Percentiles rank a stretch among this genome's conserved stretches.
phyloP scores from a whole-genome alignment of 768 basidiomycete genomes.

The Termitomyces heimii region DNA sequence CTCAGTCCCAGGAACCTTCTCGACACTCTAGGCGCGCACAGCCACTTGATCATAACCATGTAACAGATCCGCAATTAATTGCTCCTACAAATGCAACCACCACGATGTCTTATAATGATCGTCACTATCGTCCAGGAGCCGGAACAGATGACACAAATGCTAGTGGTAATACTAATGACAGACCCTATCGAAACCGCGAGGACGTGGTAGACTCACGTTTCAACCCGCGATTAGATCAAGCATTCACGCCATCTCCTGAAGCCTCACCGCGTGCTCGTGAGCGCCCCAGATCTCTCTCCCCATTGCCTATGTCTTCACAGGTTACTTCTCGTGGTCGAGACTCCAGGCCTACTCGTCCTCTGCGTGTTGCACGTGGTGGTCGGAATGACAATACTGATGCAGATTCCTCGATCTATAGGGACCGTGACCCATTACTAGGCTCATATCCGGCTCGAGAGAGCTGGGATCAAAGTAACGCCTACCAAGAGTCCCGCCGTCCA shows the following conservation, averaged over 20 bases:
- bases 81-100: conserved; percentile 9
- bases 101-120: conserved; percentile 50
- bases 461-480: conserved; percentile 18
- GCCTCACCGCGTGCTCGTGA: conserved; percentile 23
- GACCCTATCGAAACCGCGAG: conserved; percentile 15
- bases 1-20: conserved; percentile 20
- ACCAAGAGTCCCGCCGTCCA: conserved; percentile 15
- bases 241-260: conserved; percentile 19
- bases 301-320: conserved; percentile 12
- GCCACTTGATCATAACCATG: conserved; percentile 8
- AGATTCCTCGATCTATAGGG: conserved; percentile 21
- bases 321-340: conserved; percentile 18
- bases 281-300: conserved; percentile 23
- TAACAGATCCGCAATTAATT: conserved; percentile 10
- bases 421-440: conserved; percentile 15
- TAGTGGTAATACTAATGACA: conserved; percentile 17
- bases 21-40: conserved; percentile 14
- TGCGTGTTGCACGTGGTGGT: conserved; percentile 20
- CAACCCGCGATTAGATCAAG: conserved; percentile 12
- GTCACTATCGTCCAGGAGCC: conserved; percentile 55
- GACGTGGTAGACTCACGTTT: conserved; percentile 12
- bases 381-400: conserved; percentile 24
- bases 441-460: conserved; percentile 17
- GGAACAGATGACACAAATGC: conserved; percentile 15
- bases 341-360: conserved; percentile 16